Base-by-base conservation (phyloP, 805 yeast species). In the Candida oleophila region DNA sequence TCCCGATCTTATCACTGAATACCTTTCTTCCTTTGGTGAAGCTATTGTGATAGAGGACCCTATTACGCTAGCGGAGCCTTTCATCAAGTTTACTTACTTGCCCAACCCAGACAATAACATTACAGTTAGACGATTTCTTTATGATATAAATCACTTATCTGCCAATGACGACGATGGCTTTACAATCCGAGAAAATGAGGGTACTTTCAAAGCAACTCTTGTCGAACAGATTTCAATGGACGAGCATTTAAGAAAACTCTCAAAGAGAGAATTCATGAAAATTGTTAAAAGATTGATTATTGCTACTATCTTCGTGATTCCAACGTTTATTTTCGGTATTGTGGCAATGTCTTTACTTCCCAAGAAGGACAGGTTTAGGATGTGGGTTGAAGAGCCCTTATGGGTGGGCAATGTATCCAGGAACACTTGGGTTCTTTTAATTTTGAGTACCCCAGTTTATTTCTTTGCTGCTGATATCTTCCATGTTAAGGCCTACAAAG, bases 391-490 rank as follows among this genome's bases (percentile, higher is more conserved):
- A 59, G 73, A 71, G 46, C 85, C 89, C 0, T 56, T 82, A 19
- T 81, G 87, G 87, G 70, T 60, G 1, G 89, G 88, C 0, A 76
- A 78, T 51, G 85, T 77, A 1, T 68, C 83, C 1, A 61, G 89
- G 41, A 78, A 74, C 47, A 75, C 78, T n/a, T 84, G 90, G 89
- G 74, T 82, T 4, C 62, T 86, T 45, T 74, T 87, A 47, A 62
- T 82, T 38, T 63, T 85, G 45, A 75, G 90, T 40, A 83, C 92
- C 0, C 89, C 90, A 0, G 84, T 85, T 1, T 87, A 84, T 56
- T 83, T 87, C 57, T 82, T 81, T 60, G 85, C 87, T 0, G 91
- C 87, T 20, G 87, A 82, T 56, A 73, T 83, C 2, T 87, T 86
- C 65, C 94, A 87, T 55, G 54, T 67, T 12, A 87, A 85, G 55